Evolutionary conservation across 2,329 filamentous ascomycete species (phyloP), one percentile per base, ranked within the genome.

Genomic region (Pseudocercospora eumusae): DNA sequence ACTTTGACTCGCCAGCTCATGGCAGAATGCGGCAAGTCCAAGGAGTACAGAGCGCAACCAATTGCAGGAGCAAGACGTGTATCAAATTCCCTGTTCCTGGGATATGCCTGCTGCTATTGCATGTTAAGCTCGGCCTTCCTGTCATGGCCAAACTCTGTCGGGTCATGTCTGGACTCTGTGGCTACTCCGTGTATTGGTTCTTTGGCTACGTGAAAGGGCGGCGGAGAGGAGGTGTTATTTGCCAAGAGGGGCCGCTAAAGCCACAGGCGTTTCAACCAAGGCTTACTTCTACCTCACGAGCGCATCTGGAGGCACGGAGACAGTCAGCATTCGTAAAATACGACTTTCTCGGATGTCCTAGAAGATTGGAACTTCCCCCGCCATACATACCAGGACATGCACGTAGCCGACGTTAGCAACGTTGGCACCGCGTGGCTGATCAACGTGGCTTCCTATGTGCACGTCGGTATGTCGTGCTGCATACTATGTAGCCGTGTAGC

Each of bases 61-160:
- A 59, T 27, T 20, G 23, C 13, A 27, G 23, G 45, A 9, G 11
- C 23, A 23, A 50, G 45, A 50, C 45, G 45, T n/a, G 21, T 23
- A n/a, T 36, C 47, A 21, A 27, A 31, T n/a, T 33, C 44, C 56
- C 10, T 23, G n/a, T 44, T 49, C 33, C 50, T 60, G 57, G 28
- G 49, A 40, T 40, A 52, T 28, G 49, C 57, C 57, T 23, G 25
- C 33, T 21, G n/a, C 20, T 33, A 10, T 15, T 28, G 28, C 20
- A 40, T 40, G 18, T 53, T 50, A 52, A 57, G 25, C 54, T 49
- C 45, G 45, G 45, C 56, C 4, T 55, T 36, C 52, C 18, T 55
- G 11, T 55, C 52, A 18, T 55, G 28, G 52, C 28, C 31, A 31
- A 40, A 36, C 28, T 36, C 23, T 42, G 42, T 21, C 18, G 36